Conservation (phyloP, 176 grass and related monocot species). For the Rhipidocladum racemiflorum region DNA sequence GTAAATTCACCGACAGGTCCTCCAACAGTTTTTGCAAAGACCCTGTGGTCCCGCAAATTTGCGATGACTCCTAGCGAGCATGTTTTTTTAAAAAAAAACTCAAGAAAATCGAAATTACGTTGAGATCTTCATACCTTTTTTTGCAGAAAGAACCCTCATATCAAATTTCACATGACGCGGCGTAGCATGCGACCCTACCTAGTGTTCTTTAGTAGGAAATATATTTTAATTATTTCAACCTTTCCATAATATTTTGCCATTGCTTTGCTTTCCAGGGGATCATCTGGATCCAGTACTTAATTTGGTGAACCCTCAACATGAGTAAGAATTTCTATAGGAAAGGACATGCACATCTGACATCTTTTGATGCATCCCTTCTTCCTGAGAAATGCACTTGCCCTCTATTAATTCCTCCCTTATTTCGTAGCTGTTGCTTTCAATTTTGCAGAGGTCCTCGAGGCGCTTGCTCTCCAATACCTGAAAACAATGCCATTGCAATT, state of each 20-base stretch:
- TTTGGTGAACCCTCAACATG: slow-evolving; percentile 83
- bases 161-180: too few relatives aligned
- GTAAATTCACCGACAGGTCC: too few relatives aligned
- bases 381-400: background rate
- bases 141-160: too few relatives aligned
- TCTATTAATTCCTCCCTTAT: background rate
- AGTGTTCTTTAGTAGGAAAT: background rate
- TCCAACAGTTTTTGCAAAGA: too few relatives aligned
- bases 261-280: slow-evolving; percentile 53
- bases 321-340: slow-evolving; percentile 54
- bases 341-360: background rate
- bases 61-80: too few relatives aligned
- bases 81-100: too few relatives aligned
- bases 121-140: too few relatives aligned
- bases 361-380: background rate
- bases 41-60: too few relatives aligned
- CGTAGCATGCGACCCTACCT: too few relatives aligned
- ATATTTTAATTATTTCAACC: background rate
- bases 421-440: slow-evolving; percentile 18
- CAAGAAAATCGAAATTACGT: too few relatives aligned
- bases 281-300: slow-evolving; percentile 75
- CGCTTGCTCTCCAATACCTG: slow-evolving; percentile 77
- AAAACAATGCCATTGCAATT: slow-evolving; percentile 87
- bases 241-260: slow-evolving; percentile 6
- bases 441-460: slow-evolving; percentile 75